Percentiles rank a stretch among this genome's conserved stretches.
These are phyloP conservation scores for Solanum megistacrolobum DNA, from an alignment of 257 asterid genomes.

Conservation along the genomic window DNA sequence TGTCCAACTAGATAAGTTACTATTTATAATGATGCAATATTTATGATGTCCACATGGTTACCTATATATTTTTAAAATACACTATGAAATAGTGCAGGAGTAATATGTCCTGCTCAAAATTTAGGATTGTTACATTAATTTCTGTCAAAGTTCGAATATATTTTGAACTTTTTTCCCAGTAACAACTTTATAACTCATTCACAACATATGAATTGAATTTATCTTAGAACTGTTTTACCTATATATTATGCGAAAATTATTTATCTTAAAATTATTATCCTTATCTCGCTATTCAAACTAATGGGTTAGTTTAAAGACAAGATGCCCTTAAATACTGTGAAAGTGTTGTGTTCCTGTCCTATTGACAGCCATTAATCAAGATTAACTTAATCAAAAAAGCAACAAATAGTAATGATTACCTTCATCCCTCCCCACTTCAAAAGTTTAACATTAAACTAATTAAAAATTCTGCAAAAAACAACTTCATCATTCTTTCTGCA, in stretches of 20 bases:
- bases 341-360: not conserved
- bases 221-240: not conserved
- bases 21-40: too few relatives aligned
- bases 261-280: too few relatives aligned
- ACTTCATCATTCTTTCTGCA: conserved; percentile 10
- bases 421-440: conserved; percentile 24
- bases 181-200: not conserved
- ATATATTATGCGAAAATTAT: too few relatives aligned
- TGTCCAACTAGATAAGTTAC: too few relatives aligned
- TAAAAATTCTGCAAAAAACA: not conserved
- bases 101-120: too few relatives aligned
- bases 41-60: accelerated
- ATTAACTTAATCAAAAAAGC: not conserved
- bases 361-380: not conserved
- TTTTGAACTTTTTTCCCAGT: too few relatives aligned
- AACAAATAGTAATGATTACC: conserved; percentile 26
- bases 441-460: not conserved
- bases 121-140: too few relatives aligned
- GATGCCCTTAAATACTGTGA: not conserved
- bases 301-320: not conserved
- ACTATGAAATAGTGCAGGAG: too few relatives aligned
- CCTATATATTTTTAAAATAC: too few relatives aligned
- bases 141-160: too few relatives aligned
- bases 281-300: not conserved
- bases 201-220: too few relatives aligned